A percentile compares a stretch with the other conserved stretches of the same genome.
Conservation (phyloP, 2,329 filamentous ascomycete genomes). For the Pseudocercospora fijiensis region DNA sequence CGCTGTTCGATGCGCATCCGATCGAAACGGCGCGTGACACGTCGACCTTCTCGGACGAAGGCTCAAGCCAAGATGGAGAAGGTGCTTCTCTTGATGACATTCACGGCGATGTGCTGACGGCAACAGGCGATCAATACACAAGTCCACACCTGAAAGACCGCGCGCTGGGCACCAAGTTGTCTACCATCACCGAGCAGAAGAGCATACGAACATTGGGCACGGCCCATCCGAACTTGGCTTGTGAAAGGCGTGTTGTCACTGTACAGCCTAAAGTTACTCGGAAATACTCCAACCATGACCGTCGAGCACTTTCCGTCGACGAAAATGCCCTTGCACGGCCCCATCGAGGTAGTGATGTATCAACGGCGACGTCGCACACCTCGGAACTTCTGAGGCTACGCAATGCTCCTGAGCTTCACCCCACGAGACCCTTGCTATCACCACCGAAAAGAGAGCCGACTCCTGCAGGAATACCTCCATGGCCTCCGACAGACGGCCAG, state of each 20-base stretch:
- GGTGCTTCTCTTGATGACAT: background rate
- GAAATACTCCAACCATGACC: constrained; percentile 2
- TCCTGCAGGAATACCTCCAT: background rate
- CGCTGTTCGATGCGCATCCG: constrained; percentile 27
- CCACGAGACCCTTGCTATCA: background rate
- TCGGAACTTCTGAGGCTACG: background rate
- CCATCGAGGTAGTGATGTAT: constrained; percentile 8
- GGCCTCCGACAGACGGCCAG: background rate
- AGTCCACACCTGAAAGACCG: constrained; percentile 23
- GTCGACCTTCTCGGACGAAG: background rate
- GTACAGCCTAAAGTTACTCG: constrained; percentile 19
- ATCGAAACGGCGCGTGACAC: background rate
- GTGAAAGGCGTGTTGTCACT: constrained; percentile 24
- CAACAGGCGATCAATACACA: background rate
- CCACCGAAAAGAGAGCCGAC: background rate
- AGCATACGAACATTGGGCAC: constrained; percentile 45
- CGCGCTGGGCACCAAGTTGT: constrained; percentile 42
- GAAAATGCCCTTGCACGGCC: constrained; percentile 20
- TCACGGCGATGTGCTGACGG: background rate
- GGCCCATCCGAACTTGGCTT: constrained; percentile 32
- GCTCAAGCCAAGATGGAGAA: background rate
- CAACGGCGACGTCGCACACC: constrained; percentile 1
- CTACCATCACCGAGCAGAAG: constrained; percentile 46
- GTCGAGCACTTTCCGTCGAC: constrained; percentile 30
- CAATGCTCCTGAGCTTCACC: background rate